Evolutionary conservation across 164 flowering plant species (phyloP), one percentile per base, ranked within the genome.

Genomic region (Liquidambar formosana): DNA sequence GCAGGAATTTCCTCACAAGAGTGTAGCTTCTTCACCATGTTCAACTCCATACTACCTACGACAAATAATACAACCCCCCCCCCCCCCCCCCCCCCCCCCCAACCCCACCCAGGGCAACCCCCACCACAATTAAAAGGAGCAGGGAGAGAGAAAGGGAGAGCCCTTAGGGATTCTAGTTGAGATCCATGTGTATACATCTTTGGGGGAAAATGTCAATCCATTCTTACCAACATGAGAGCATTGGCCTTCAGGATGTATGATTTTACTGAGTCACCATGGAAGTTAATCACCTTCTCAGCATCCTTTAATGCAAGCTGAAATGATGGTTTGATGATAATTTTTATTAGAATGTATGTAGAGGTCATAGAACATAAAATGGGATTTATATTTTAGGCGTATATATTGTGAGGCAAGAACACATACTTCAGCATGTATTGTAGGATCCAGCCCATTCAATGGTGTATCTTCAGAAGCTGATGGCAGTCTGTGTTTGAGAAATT

Each of bases 361-460:
- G 49, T 59, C 18, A 63, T 10, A 43, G 51, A 15, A 44, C 10
- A 25, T 9, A 56, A 51, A 48, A 26, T 23, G 12, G 11, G 22
- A 45, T 14, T 8, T 13, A 10, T 6, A 18, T 10, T 38, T 56
- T 15, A 10, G 69, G 27, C 59, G 41, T 12, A 72, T 48, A 57
- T 69, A 68, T 64, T 60, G 44, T 9, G 48, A 46, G 9, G 63
- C 45, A 38, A 69, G 28, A 46, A 76, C 21, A 64, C 77, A 64
- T 87, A 93, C 98, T 76, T 92, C 98, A 68, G 98, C 99, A 85
- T 86, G 91, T 23, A 81, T 87, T 65, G 95, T 89, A 51, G 97
- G 92, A 84, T 96, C 98, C 78, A 93, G 70, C 57, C 98, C 98
- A 80, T 82, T 86, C 80, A 93, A 74, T 65, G 98, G 90, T 67